Base-by-base conservation (phyloP, 2,329 filamentous ascomycete genomes). In the Elsinoe perseae region DNA sequence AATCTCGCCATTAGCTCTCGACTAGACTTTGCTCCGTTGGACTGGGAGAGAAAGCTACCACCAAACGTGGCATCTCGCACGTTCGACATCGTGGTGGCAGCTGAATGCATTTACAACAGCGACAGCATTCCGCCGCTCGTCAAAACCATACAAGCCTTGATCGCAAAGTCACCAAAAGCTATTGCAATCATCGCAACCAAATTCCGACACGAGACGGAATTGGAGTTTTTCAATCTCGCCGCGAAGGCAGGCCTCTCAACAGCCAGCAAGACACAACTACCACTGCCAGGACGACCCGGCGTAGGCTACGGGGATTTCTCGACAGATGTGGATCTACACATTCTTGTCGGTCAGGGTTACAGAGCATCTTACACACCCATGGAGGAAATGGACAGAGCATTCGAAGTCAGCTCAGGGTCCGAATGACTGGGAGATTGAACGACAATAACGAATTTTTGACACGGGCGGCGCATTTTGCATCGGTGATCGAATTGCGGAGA, bases 41-140 rank as follows among this genome's bases (percentile, higher is more conserved):
- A 87, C 65, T 89, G 85, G 85, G 77, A 81, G n/a, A 65, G 73
- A 12, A 66, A 74, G 2, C 67, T 83, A 5, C 74, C 78, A 1
- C 34, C 59, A 38, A 58, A 56, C 5, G 54, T 73, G 2, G 61
- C 62, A 25, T 63, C 67, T 3, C 65, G 72, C 34, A 67, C 75
- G 9, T 75, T 81, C 63, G 80, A 86, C 65, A 64, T 88, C 30
- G 75, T 87, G 20, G 66, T 87, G 3, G 78, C 86, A 1, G 82
- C 83, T 1, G 85, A 89, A 66, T 88, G 85, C 69, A 88, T 84
- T 1, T 89, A 89, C 70, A 88, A 88, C 66, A 73, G 79, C 14
- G 83, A 86, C 63, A 85, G 81, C 58, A 77, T 84, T 53, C 80
- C 82, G 2, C 76, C 80, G 21, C 71, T 88, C 34, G 83, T 87